Percentiles rank a stretch among this genome's conserved stretches.
Evolutionary conservation across 179 eudicot species (phyloP).

Genomic region (Beta lomatogona): DNA sequence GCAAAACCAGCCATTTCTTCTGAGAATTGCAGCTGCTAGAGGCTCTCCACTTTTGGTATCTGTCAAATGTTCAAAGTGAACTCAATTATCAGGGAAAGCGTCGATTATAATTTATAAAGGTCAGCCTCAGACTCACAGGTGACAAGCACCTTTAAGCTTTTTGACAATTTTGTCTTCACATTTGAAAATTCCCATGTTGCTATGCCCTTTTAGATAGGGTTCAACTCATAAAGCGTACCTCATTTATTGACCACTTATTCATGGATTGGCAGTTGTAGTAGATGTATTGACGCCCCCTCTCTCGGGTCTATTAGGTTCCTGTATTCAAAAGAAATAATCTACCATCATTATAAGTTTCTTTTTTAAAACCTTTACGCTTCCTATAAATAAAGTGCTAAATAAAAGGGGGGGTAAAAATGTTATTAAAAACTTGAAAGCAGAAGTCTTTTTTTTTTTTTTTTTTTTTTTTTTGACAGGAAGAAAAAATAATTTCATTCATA

Average conservation of each 20-base stretch:
- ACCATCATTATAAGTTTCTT: too few relatives aligned
- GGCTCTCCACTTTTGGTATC: not conserved
- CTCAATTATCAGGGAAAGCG: conserved; percentile 1
- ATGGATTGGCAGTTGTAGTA: not conserved
- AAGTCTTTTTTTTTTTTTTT: too few relatives aligned
- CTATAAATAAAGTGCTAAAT: too few relatives aligned
- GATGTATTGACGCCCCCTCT: too few relatives aligned
- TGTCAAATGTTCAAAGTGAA: not conserved
- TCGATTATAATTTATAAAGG: conserved; percentile 32
- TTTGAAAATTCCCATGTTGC: conserved; percentile 22
- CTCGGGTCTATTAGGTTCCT: too few relatives aligned
- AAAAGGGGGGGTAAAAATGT: too few relatives aligned
- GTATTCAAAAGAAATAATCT: too few relatives aligned
- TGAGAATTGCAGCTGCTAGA: not conserved
- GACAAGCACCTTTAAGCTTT: conserved; percentile 15
- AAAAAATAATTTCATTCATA: too few relatives aligned
- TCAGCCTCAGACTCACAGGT: conserved; percentile 21
- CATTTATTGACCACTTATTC: conserved; percentile 14
- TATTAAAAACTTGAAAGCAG: too few relatives aligned
- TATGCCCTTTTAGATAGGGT: conserved; percentile 24
- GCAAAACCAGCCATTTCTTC: conserved; percentile 35
- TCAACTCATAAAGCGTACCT: conserved; percentile 7
- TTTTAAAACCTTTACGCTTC: too few relatives aligned
- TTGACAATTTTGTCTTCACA: conserved; percentile 19
- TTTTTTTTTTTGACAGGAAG: too few relatives aligned